Evolutionary conservation across 371 early-diverging fungal species (phyloP), one percentile per base, ranked within the genome.

Genomic region (Amoeboaphelidium protococcarum): DNA sequence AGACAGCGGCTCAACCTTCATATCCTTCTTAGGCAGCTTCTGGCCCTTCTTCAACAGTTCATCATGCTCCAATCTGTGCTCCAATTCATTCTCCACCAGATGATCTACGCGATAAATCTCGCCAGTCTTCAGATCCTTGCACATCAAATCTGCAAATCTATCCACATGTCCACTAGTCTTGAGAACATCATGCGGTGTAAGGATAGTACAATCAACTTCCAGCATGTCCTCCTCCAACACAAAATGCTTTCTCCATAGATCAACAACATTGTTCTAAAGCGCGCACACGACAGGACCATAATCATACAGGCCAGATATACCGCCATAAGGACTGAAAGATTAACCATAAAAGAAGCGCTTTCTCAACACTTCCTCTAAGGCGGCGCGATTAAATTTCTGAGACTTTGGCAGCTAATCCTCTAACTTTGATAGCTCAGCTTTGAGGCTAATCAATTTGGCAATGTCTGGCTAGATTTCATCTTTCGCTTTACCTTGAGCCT

Each of bases 101-200:
- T 99, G 99, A 67, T 99, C 99, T 27, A 96, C 98, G 53, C 99
- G 76, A 73, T 82, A 91, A 50, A 89, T 80, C 48, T 92, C 91
- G 47, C 94, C 91, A 53, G 74, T 90, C 61, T 77, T 78, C 4
- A 20, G 24, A 66, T 96, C 98, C 56, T 78, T 81, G 63, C 84
- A 80, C 87, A 98, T 90, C 72, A 83, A 88, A 69, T 99, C 99
- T 47, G 89, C 77, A 65, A 99, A 99, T 55, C 89, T 87, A 44
- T 96, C 99, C 19, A 98, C 98, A 71, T 99, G 99, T 43, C 99
- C 99, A 40, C 94, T 92, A 22, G 95, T 87, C 71, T 98, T 94
- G 40, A 99, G 67, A 25, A 99, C 99, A 40, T 86, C 81, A 51
- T 87, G 74, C 3, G 96, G 96, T 23, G 96, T 95, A 65, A 97